Percentiles rank a stretch among this genome's conserved stretches.
These are phyloP conservation scores for Ballota nigra DNA, from an alignment of 257 asterid species.

Conservation along the genomic window DNA sequence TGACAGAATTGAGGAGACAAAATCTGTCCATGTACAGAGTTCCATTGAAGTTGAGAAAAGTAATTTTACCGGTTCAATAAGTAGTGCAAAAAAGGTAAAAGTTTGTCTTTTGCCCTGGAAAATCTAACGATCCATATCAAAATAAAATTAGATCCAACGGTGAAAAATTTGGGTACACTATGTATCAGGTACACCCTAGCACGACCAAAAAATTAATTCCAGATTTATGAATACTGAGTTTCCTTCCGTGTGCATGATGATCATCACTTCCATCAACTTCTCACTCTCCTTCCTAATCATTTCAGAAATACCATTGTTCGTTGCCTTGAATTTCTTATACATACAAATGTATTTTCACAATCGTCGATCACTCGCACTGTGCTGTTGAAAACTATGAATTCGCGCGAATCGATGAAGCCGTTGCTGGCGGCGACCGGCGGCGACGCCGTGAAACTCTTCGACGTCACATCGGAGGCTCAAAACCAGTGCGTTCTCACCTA, in stretches of 20 bases:
- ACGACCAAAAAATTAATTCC: too few species aligned
- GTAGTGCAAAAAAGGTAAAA: too few species aligned
- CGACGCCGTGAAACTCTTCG: conserved; percentile 84
- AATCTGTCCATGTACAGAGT: too few species aligned
- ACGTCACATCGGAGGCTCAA: conserved; percentile 64
- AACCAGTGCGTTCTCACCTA: conserved; percentile 78
- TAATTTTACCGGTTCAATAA: too few species aligned
- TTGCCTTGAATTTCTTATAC: neutral
- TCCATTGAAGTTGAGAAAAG: too few species aligned
- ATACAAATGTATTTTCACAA: neutral
- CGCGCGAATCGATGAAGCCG: conserved; percentile 51
- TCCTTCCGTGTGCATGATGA: neutral
- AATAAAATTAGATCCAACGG: too few species aligned
- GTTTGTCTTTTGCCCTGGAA: too few species aligned
- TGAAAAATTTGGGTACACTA: too few species aligned
- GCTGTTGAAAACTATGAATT: conserved; percentile 36
- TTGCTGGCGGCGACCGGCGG: conserved; percentile 83
- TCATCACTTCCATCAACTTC: conserved; percentile 15
- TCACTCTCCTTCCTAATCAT: neutral
- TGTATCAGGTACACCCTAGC: too few species aligned
- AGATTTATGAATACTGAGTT: neutral
- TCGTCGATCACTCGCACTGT: conserved; percentile 3
- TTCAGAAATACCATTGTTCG: neutral
- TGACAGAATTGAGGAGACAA: too few species aligned
- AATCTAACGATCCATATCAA: too few species aligned